These are phyloP conservation scores for Phytomonas sp. DNA, from an alignment of 208 protist species.

Conservation along the genomic window DNA sequence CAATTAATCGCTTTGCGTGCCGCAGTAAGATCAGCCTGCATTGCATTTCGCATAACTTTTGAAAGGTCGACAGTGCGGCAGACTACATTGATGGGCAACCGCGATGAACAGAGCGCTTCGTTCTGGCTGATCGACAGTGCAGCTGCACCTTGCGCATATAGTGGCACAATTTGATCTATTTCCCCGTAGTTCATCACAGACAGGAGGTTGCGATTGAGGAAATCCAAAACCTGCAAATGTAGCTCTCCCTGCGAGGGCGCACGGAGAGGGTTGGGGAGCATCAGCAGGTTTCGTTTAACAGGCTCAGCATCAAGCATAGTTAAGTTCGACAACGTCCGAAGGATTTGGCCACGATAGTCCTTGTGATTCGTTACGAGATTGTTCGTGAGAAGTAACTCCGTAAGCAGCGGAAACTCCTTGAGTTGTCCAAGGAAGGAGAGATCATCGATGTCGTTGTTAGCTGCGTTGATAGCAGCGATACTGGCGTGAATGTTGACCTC, in stretches of 20 bases:
- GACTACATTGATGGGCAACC: conserved; percentile 30
- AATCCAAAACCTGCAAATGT: conserved; percentile 23
- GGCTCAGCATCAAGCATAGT: conserved; percentile 48
- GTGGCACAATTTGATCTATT: conserved; percentile 13
- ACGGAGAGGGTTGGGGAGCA: conserved; percentile 58
- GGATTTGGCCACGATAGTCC: conserved; percentile 40
- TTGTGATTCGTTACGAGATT: conserved; percentile 36
- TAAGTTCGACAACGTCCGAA: conserved; percentile 37
- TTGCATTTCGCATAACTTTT: conserved; percentile 41
- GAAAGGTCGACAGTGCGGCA: conserved; percentile 41
- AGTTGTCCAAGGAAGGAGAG: conserved; percentile 47
- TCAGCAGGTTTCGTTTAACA: conserved; percentile 41
- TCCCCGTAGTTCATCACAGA: conserved; percentile 16
- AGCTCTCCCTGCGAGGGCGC: conserved; percentile 21
- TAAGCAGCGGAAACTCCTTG: conserved; percentile 47
- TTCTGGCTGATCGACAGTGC: conserved; percentile 39
- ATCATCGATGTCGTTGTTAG: conserved; percentile 55
- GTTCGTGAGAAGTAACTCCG: conserved; percentile 58
- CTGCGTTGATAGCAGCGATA: conserved; percentile 67
- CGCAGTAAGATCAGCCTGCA: conserved; percentile 36
- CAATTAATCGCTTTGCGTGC: conserved; percentile 37
- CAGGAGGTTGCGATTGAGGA: conserved; percentile 24
- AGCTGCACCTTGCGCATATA: conserved; percentile 22
- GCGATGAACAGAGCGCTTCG: conserved; percentile 38
- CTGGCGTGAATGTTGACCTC: conserved; percentile 46